A percentile compares a stretch with the other conserved stretches of the same genome.
Evolutionary conservation across 2,329 filamentous ascomycete species (phyloP).

Genomic region (Fusarium algeriense): DNA sequence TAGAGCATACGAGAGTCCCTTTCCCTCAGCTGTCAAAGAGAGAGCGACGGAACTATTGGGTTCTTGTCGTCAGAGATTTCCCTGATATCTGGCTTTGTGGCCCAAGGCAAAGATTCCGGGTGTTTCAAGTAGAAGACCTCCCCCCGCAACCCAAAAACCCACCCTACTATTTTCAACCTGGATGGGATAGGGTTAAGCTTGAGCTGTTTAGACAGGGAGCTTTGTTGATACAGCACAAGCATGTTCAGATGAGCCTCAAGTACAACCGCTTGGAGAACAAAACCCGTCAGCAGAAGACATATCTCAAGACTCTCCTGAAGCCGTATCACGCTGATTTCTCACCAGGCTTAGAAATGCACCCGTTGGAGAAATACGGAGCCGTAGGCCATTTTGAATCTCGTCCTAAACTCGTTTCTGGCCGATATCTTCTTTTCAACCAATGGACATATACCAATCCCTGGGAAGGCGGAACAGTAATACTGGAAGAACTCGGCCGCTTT

Average conservation of each 20-base stretch:
- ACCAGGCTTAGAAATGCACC: rapidly evolving
- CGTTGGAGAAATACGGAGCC: rapidly evolving
- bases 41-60: neutral
- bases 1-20: neutral
- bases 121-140: neutral
- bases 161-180: rapidly evolving
- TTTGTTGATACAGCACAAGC: neutral
- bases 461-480: neutral
- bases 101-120: neutral
- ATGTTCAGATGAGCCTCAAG: constrained; percentile 13
- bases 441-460: neutral
- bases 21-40: rapidly evolving
- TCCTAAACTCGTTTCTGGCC: constrained; percentile 11
- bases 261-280: constrained; percentile 3
- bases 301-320: neutral
- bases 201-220: neutral
- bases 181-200: rapidly evolving
- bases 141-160: neutral
- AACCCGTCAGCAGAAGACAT: neutral
- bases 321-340: neutral
- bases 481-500: neutral
- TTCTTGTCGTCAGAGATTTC: neutral
- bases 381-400: neutral
- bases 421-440: constrained; percentile 8
- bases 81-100: constrained; percentile 10